These are phyloP conservation scores for Hemerocallis citrina DNA, from an alignment of 106 monocot species.

Conservation along the genomic window DNA sequence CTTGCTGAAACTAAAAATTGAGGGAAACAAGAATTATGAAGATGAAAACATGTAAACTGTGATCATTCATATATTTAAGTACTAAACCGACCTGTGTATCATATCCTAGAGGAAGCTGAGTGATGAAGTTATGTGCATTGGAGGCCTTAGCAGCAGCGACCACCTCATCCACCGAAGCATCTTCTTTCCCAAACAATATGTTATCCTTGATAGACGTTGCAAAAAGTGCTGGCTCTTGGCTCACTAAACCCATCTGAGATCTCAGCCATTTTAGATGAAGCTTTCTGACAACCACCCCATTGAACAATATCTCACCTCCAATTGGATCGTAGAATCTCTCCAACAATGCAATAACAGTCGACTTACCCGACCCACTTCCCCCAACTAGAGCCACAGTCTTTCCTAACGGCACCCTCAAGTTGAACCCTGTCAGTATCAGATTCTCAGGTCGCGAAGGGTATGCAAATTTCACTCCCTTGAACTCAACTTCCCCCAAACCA, in stretches of 20 bases:
- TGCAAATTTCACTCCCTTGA: conserved; percentile 29
- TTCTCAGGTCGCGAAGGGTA: conserved; percentile 40
- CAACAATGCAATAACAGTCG: conserved; percentile 42
- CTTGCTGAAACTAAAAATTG: too few relatives aligned
- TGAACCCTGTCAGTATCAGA: conserved; percentile 20
- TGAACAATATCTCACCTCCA: conserved; percentile 26
- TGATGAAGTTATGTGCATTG: conserved; percentile 39
- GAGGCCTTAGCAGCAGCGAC: conserved; percentile 25
- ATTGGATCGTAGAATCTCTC: conserved; percentile 58
- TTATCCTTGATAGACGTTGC: conserved; percentile 45
- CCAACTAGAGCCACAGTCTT: conserved; percentile 55
- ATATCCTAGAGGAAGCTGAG: conserved; percentile 33
- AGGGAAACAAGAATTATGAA: too few relatives aligned
- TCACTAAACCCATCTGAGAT: conserved; percentile 65
- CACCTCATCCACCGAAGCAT: conserved; percentile 33
- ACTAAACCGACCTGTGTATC: conserved; percentile 27
- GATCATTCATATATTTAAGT: too few relatives aligned
- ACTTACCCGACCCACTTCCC: conserved; percentile 55
- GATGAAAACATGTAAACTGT: too few relatives aligned
- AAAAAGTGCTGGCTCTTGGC: conserved; percentile 62
- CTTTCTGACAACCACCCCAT: conserved; percentile 36
- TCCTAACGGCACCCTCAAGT: conserved; percentile 35
- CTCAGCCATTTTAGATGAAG: conserved; percentile 50
- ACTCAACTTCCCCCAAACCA: conserved; percentile 37
- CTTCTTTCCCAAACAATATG: conserved; percentile 31